Evolutionary conservation across 305 asterid species (phyloP).

Genomic region (Fraxinus baroniana): DNA sequence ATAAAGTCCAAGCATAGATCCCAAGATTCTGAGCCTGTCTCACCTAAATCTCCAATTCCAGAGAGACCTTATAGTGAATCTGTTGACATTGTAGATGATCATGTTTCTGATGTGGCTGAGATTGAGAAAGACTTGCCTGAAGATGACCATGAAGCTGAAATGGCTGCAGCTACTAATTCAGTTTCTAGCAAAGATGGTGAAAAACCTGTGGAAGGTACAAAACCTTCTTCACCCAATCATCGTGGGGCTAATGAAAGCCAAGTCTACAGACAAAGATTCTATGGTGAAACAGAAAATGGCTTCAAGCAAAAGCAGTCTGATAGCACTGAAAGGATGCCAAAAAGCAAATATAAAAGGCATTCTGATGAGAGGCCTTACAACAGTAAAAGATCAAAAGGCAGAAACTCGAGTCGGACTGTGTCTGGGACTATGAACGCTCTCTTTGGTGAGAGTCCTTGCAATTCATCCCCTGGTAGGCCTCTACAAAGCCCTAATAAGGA

Average conservation of each 20-base stretch:
- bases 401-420: slow-evolving; percentile 42
- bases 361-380: slow-evolving; percentile 46
- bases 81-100: slow-evolving; percentile 56
- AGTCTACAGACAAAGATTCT: slow-evolving; percentile 26
- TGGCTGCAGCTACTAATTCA: slow-evolving; percentile 33
- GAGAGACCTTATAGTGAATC: slow-evolving; percentile 49
- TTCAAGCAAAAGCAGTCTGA: slow-evolving; percentile 44
- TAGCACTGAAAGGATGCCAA: slow-evolving; percentile 37
- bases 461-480: slow-evolving; percentile 57
- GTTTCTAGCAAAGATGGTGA: slow-evolving; percentile 48
- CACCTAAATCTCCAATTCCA: slow-evolving; percentile 44
- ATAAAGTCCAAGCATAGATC: slow-evolving; percentile 43
- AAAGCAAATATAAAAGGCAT: slow-evolving; percentile 55
- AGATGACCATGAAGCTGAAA: slow-evolving; percentile 40
- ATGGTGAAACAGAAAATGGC: slow-evolving; percentile 40
- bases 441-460: slow-evolving; percentile 50
- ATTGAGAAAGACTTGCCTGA: slow-evolving; percentile 63
- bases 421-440: slow-evolving; percentile 46
- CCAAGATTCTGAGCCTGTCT: slow-evolving; percentile 46
- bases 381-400: slow-evolving; percentile 56
- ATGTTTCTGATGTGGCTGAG: slow-evolving; percentile 50
- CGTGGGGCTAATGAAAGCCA: slow-evolving; percentile 40
- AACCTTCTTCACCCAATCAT: slow-evolving; percentile 36
- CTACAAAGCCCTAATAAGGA: slow-evolving; percentile 37
- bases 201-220: slow-evolving; percentile 43